Base-by-base conservation (phyloP, 306 rosid genomes). In the Quercus berberidifolia region DNA sequence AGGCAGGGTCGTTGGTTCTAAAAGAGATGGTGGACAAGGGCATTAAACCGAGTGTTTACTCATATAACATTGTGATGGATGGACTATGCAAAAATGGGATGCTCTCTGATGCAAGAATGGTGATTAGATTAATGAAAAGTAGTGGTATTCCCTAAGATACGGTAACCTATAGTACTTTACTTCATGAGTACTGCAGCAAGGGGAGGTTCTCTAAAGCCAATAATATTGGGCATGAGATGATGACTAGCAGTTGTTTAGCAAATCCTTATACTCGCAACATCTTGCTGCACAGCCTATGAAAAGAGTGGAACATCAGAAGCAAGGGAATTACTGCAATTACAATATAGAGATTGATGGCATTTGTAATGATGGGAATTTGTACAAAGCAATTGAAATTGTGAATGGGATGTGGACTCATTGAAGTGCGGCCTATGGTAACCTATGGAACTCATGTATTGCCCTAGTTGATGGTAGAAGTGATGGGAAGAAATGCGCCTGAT, bases 241-340 rank as follows among this genome's bases (percentile, higher is more conserved):
- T 84, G 55, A 83, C 57, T 55, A 88, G 82, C 59, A 67, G 84
- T 71, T 90, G 95, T 82, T 82, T 73, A 60, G 98, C 99, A 33
- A 95, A 95, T 82, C 83, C 87, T 81, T 89, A 85, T 77, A 92
- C 99, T 70, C 92, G 97, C 82, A 92, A 92, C 82, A 90, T 86
- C 43, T 83, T 95, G 85, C 85, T 95, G 82, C 92, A 91, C 78
- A 95, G 98, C 86, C 83, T 95, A 28, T 95, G 97, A 94, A 92
- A 90, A 79, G 90, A 95, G 86, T 94, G 93, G 85, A 74, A 84
- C 82, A 69, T 86, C 75, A 51, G 98, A 95, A 82, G 99, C 97
- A 3, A 92, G 91, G 90, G 88, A 92, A 74, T 76, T 91, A 84
- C 89, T 91, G 76, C 89, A 81, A 74, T 91, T 91, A 97, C 89